These are phyloP conservation scores for Cenchrus americanus DNA, from an alignment of 176 grass and related monocot species.

Conservation along the genomic window DNA sequence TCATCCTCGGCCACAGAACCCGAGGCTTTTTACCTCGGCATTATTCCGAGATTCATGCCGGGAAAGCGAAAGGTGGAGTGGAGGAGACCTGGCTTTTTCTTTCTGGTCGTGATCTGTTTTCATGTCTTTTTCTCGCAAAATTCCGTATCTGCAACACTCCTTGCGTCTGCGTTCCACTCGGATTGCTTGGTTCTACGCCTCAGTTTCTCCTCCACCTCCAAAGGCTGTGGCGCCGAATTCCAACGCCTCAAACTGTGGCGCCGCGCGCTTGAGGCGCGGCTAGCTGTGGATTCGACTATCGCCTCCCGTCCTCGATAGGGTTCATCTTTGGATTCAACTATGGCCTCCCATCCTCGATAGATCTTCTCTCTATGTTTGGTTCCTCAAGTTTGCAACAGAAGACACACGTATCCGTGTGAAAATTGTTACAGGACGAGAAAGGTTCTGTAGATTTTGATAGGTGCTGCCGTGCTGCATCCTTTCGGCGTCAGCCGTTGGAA, in stretches of 20 bases:
- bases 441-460: neutral
- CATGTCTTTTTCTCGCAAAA: neutral
- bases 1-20: neutral
- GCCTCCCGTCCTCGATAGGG: neutral
- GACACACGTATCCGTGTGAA: neutral
- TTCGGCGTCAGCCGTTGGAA: conserved; percentile 11
- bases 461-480: neutral
- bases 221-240: no score
- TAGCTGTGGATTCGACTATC: neutral
- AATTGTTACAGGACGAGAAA: neutral
- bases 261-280: no score
- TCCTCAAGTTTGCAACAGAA: neutral
- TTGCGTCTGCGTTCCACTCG: neutral
- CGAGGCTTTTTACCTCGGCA: neutral
- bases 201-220: no score
- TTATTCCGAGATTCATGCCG: neutral
- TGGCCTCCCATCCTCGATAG: no score
- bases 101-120: neutral
- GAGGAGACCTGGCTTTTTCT: neutral
- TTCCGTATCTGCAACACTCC: neutral
- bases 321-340: no score
- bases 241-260: no score
- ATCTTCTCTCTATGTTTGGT: no score
- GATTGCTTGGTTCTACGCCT: neutral
- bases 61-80: conserved; percentile 2